These are phyloP conservation scores for Termitomyces sp. DNA, from an alignment of 768 basidiomycete genomes.

Conservation along the genomic window DNA sequence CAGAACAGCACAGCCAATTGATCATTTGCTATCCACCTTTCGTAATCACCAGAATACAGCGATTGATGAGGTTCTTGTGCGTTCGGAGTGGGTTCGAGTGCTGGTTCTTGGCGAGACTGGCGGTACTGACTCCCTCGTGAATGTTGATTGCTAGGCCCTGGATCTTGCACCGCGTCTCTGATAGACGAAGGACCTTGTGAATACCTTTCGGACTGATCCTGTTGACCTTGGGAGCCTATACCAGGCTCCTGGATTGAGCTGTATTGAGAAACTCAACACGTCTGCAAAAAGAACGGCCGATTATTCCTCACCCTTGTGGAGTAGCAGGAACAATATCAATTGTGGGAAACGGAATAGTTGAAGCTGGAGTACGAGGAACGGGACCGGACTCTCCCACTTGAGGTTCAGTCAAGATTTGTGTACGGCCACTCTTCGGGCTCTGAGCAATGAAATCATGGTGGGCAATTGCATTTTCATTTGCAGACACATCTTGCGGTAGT, in stretches of 20 bases:
- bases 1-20: background rate
- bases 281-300: background rate
- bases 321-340: background rate
- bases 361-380: background rate
- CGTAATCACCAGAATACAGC: constrained; percentile 4
- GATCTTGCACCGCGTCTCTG: background rate
- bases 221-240: background rate
- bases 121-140: background rate
- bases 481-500: background rate
- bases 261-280: background rate
- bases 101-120: background rate
- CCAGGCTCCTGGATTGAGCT: background rate
- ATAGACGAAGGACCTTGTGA: background rate
- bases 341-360: background rate
- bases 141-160: background rate
- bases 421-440: background rate
- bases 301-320: background rate
- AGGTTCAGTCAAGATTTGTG: background rate
- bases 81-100: background rate
- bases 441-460: background rate
- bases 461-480: background rate
- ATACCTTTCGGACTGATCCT: background rate
- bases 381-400: background rate
- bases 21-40: background rate
- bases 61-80: background rate